Evolutionary conservation across 441 rosid genomes (phyloP), one percentile per base, ranked within the genome.

Genomic region (Bocquillonia castaneifolia): DNA sequence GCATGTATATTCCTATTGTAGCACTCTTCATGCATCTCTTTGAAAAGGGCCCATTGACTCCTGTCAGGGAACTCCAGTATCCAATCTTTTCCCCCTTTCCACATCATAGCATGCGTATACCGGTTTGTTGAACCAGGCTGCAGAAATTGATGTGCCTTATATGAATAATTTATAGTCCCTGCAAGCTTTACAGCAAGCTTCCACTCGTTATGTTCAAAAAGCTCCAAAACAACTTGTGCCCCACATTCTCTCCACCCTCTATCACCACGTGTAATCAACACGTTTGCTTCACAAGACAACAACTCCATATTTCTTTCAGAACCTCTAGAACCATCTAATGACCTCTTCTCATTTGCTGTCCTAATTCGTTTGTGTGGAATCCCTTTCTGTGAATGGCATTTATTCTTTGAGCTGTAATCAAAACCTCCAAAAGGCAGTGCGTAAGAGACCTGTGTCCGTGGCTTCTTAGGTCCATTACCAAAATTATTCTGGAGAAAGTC

Each of bases 61-160:
- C 96, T 81, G 61, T 92, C 96, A 45, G 90, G 77, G 78, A 94
- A 94, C 74, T 94, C 97, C 75, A 94, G 77, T 47, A 70, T 82
- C 97, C 99, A 94, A 75, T 91, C 93, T 68, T 94, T 94, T 70
- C 96, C 97, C 51, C 92, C 99, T 82, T 87, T 92, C 99, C 99
- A 94, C 96, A 91, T 94, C 96, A 94, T 94, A 42, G 97, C 99
- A 88, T 94, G 99, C 0, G 97, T 91, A 68, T 65, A 88, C 70
- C 96, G 83, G 72, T 91, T 94, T 63, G 93, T 88, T 64, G 97
- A 86, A 58, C 99, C 97, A 78, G 92, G 90, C 81, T 88, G 96
- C 80, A 91, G 75, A 80, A 94, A 87, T 73, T 90, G 99, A 77
- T 89, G 95, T 31, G 94, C 92, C 78, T 90, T 87, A 74, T 88